Evolutionary conservation across 169 alveolate species (phyloP).

Genomic region (Plasmodium knowlesi): DNA sequence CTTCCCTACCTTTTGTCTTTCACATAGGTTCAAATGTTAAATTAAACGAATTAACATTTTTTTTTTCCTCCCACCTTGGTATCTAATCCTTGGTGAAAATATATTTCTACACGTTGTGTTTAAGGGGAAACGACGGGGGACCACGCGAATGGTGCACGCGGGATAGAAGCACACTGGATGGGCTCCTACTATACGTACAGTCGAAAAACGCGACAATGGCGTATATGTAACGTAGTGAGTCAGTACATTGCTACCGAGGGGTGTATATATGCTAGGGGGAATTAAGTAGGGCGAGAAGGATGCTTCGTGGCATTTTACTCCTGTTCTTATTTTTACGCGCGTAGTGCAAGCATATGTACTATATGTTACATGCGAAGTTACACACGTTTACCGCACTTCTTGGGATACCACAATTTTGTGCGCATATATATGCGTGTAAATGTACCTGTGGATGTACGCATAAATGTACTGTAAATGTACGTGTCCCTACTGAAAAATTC

Average conservation of each 20-base stretch:
- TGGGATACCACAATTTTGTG: neutral
- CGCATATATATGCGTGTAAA: neutral
- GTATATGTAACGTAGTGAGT: neutral
- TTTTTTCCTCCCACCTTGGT: neutral
- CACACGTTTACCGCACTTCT: neutral
- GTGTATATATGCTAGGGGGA: neutral
- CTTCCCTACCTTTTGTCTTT: conserved; percentile 4
- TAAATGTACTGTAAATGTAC: neutral
- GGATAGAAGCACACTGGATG: neutral
- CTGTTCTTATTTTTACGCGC: neutral
- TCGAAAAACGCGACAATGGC: neutral
- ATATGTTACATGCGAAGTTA: conserved; percentile 1
- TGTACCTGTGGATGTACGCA: too few relatives aligned
- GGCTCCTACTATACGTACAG: neutral
- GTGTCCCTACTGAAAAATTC: neutral
- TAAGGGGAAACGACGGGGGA: neutral
- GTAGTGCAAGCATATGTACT: neutral
- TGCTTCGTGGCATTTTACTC: neutral
- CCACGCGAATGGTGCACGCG: neutral
- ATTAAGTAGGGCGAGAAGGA: neutral
- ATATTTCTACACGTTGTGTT: neutral
- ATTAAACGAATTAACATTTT: neutral
- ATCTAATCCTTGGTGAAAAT: neutral
- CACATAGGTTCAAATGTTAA: neutral
- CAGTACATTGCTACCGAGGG: neutral